Percentiles rank a stretch among this genome's conserved stretches.
Evolutionary conservation across 495 filamentous ascomycete species (phyloP).

Genomic region (Aspergillus funiculosus): DNA sequence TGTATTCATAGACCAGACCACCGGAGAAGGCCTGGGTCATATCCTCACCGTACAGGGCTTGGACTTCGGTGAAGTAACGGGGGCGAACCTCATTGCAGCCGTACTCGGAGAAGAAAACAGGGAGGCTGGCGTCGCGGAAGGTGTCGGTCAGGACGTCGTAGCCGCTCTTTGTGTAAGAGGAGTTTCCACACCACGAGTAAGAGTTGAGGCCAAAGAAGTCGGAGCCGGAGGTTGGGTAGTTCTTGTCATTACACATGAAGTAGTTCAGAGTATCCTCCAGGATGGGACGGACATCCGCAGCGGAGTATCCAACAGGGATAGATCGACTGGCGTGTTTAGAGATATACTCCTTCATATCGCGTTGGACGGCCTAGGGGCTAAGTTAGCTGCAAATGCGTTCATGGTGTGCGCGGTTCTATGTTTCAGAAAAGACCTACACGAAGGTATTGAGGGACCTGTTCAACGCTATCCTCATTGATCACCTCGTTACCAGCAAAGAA

Average conservation of each 20-base stretch:
- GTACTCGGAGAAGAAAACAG: constrained; percentile 94
- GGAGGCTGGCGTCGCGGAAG: constrained; percentile 68
- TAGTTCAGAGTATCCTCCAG: constrained; percentile 77
- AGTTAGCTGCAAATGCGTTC: background rate
- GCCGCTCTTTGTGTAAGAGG: constrained; percentile 60
- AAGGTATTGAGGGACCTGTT: constrained; percentile 37
- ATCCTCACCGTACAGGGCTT: constrained; percentile 67
- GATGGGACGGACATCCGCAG: constrained; percentile 78
- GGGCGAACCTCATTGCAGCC: constrained; percentile 83
- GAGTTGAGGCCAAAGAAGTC: constrained; percentile 94
- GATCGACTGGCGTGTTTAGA: constrained; percentile 57
- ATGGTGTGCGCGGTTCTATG: background rate
- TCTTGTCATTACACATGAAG: constrained; percentile 70
- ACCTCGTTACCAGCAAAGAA: constrained; percentile 96
- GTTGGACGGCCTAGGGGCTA: constrained; percentile 55
- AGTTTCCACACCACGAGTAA: constrained; percentile 89
- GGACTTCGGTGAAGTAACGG: constrained; percentile 78
- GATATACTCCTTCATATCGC: constrained; percentile 86
- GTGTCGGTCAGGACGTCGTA: constrained; percentile 67
- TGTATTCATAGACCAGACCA: constrained; percentile 85
- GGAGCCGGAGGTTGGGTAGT: constrained; percentile 56
- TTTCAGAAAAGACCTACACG: constrained; percentile 25
- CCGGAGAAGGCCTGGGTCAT: constrained; percentile 79
- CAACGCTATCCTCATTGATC: constrained; percentile 59
- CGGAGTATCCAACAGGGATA: constrained; percentile 91